Evolutionary conservation across 2,329 filamentous ascomycete genomes (phyloP), one percentile per base, ranked within the genome.

Genomic region (Monilinia fructicola): DNA sequence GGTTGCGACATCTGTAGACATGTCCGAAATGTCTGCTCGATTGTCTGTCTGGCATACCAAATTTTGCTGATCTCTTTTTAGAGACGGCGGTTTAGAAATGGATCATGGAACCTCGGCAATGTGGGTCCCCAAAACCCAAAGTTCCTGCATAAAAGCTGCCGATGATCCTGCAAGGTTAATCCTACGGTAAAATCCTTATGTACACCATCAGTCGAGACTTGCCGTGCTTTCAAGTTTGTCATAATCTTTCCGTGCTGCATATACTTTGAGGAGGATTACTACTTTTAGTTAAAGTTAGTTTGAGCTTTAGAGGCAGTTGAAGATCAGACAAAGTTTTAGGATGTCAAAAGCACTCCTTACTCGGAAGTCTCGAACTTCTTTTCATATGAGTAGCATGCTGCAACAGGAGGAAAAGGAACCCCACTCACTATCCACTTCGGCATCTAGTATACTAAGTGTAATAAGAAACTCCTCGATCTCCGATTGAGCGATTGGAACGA

Each of bases 121-220:
- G 58, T 61, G 58, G 58, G 50, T 38, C 58, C 9, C 14, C 28
- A 38, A 18, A 60, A 50, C 21, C 58, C n/a, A 60, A 38, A 50
- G 58, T 61, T 61, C 58, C 58, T 61, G 58, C 58, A 61, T 61
- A 61, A 61, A 50, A 61, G 44, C 58, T 38, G 44, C 26, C 44
- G 44, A 38, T 50, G 58, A 50, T 52, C 46, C 58, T 61, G 44
- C 58, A 61, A 52, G 58, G 58, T 48, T 38, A 48, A 61, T 61
- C 58, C n/a, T 26, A 11, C 23, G 12, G 42, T 60, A 23, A 23
- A 48, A 48, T 48, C 28, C 44, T 23, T 50, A 48, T 60, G 42
- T 44, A 60, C 55, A 60, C 55, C 40, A 59, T 40, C 28, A 48
- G 44, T 35, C 12, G 48, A 23, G 12, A 10, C 12, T 35, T 60